Evolutionary conservation across 1,284 basidiomycete species (phyloP).

Genomic region (Ustilago curta): DNA sequence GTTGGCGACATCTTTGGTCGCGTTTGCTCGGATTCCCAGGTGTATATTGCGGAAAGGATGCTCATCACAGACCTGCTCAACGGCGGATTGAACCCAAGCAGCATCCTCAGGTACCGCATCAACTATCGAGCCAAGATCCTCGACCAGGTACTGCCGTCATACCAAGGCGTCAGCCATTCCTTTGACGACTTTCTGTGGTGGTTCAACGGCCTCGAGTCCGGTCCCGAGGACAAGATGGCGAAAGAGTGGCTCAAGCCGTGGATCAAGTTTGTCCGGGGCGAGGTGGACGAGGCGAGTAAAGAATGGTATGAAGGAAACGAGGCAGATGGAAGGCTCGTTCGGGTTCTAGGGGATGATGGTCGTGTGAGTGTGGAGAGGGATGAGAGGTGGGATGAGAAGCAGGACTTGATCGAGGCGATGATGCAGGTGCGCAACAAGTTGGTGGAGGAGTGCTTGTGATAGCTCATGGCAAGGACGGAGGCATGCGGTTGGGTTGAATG

Average conservation of each 20-base stretch:
- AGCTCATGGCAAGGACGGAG: background rate
- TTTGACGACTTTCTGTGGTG: constrained; percentile 52
- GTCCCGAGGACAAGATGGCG: constrained; percentile 8
- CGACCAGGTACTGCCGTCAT: constrained; percentile 14
- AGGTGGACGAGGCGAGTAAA: constrained; percentile 9
- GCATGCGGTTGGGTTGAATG: background rate
- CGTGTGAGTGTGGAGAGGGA: constrained; percentile 16
- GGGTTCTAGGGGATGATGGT: constrained; percentile 22
- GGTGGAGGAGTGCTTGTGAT: constrained; percentile 11
- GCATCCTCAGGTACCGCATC: constrained; percentile 42
- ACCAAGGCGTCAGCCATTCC: constrained; percentile 45
- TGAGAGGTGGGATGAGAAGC: constrained; percentile 32
- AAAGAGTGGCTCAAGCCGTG: constrained; percentile 30
- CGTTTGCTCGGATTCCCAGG: constrained; percentile 45
- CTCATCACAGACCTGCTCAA: constrained; percentile 32
- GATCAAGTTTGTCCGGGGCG: constrained; percentile 23
- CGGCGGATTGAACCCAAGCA: constrained; percentile 10
- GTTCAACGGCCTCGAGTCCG: constrained; percentile 7
- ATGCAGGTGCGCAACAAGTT: constrained; percentile 19
- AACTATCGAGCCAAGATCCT: constrained; percentile 28
- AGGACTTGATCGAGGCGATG: constrained; percentile 27
- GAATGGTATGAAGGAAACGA: constrained; percentile 21
- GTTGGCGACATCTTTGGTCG: constrained; percentile 29
- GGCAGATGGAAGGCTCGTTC: constrained; percentile 10
- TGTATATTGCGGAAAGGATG: constrained; percentile 48